Evolutionary conservation across 1,139 yeast species (phyloP), one percentile per base, ranked within the genome.

Genomic region (Kodamaea suecica): DNA sequence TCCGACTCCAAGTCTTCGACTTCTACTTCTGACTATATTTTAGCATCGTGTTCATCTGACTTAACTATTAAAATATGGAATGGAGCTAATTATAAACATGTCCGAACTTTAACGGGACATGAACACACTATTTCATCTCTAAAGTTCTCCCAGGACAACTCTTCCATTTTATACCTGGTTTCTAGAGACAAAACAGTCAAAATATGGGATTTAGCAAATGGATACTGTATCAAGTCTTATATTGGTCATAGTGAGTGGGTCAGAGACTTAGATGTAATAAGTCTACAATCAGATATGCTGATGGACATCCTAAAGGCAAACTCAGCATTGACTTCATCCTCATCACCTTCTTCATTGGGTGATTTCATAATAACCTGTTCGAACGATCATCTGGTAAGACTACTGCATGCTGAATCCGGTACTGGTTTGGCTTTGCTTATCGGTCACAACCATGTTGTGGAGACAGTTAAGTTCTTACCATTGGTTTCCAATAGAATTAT

Each of bases 181-280:
- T 85, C 95, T 3, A 68, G 97, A 41, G 97, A 90, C 55, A 70
- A 70, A 15, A 65, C 86, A 0, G 72, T 86, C 3, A 79, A 81
- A 42, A 57, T 83, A 2, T 90, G 97, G 97, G 94, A 87, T 51
- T 58, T 80, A 12, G 59, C 66, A 11, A 70, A 77, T 4, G 97
- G 95, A 0, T 78, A 75, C 64, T 78, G 90, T 40, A 52, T 76
- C 19, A 71, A 74, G 40, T 76, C 84, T 1, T 78, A 86, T 41
- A 66, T 73, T 6, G 94, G 92, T 1, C 97, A 90, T 56, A 74
- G 86, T 21, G 96, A 87, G 47, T 90, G 97, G 97, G 88, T 87
- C 7, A 68, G 95, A 45, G 70, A 76, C 15, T 54, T 87, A 5
- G 82, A 78, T 41, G 70, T 57, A 3, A 53, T 52, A 4, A 43